A percentile compares a stretch with the other conserved stretches of the same genome.
These are phyloP conservation scores for Daldinia eschscholtzii DNA, from an alignment of 2,329 filamentous ascomycete species.

Conservation along the genomic window DNA sequence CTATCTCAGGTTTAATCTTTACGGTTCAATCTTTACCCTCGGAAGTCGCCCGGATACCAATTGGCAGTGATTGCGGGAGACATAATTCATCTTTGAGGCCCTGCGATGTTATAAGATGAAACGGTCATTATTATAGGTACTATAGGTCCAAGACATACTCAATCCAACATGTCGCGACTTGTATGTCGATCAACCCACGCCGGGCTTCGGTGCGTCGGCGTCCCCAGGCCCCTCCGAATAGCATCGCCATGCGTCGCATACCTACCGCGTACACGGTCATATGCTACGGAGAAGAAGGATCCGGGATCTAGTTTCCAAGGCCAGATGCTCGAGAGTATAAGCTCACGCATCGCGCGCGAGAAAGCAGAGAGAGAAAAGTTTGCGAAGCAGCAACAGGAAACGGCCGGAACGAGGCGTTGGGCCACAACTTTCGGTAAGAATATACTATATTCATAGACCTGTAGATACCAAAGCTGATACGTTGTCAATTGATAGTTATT, in stretches of 20 bases:
- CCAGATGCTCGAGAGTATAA: conserved; percentile 71
- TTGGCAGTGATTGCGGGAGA: not conserved
- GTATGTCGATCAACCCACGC: conserved; percentile 41
- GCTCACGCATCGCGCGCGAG: conserved; percentile 67
- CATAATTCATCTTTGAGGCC: not conserved
- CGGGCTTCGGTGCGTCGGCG: conserved; percentile 40
- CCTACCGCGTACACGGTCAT: conserved; percentile 39
- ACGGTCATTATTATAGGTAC: conserved; percentile 8
- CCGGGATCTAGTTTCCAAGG: conserved; percentile 64
- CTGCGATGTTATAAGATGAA: conserved; percentile 20
- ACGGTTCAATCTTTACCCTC: conserved; percentile 8
- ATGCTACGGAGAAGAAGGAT: conserved; percentile 52
- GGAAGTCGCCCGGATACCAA: not conserved
- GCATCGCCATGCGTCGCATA: conserved; percentile 36
- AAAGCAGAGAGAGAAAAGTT: conserved; percentile 66
- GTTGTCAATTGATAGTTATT: conserved; percentile 58
- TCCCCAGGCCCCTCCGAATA: conserved; percentile 31
- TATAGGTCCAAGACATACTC: conserved; percentile 2
- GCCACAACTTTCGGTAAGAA: conserved; percentile 67
- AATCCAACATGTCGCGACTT: conserved; percentile 47
- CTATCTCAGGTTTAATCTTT: conserved; percentile 16
- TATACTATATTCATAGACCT: not conserved
- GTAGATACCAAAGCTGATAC: conserved; percentile 5
- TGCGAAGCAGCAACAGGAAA: conserved; percentile 56
- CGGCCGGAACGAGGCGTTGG: conserved; percentile 60